Evolutionary conservation across 768 basidiomycete species (phyloP).

Genomic region (Termitomyces heimii): DNA sequence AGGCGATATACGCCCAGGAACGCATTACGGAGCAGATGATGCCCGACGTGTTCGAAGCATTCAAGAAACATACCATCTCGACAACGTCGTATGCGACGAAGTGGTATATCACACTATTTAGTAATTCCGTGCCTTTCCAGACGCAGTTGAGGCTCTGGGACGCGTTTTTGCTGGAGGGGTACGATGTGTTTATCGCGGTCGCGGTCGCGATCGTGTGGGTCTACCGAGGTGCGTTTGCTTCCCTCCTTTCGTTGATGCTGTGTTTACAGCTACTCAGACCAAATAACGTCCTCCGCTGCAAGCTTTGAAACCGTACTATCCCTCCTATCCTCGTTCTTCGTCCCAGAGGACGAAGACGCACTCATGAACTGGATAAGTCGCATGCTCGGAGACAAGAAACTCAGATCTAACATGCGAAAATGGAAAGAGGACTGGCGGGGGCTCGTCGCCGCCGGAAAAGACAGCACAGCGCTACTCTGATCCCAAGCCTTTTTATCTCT

Average conservation of each 20-base stretch:
- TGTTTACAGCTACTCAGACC: slow-evolving; percentile 42
- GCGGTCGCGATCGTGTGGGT: slow-evolving; percentile 89
- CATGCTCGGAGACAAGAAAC: slow-evolving; percentile 51
- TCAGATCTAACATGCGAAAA: slow-evolving; percentile 58
- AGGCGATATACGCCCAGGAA: slow-evolving; percentile 96
- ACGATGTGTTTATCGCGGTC: slow-evolving; percentile 81
- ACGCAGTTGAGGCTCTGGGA: slow-evolving; percentile 95
- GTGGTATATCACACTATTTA: slow-evolving; percentile 98
- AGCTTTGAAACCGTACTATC: slow-evolving; percentile 92
- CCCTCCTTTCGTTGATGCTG: not conserved
- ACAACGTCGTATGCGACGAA: slow-evolving; percentile 96
- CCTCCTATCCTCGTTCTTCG: slow-evolving; percentile 89
- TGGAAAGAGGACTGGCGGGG: slow-evolving; percentile 83
- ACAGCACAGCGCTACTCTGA: slow-evolving; percentile 43
- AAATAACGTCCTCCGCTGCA: slow-evolving; percentile 73
- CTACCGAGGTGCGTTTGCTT: slow-evolving; percentile 60
- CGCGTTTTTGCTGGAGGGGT: slow-evolving; percentile 84
- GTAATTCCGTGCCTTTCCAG: slow-evolving; percentile 93
- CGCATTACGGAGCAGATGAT: slow-evolving; percentile 80
- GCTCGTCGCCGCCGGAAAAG: slow-evolving; percentile 61
- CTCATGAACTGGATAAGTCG: slow-evolving; percentile 79
- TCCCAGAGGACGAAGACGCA: slow-evolving; percentile 84
- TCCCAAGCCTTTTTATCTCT: too few relatives aligned
- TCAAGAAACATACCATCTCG: slow-evolving; percentile 84
- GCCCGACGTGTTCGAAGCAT: slow-evolving; percentile 84